These are phyloP conservation scores for Mediolabrus comicus DNA, from an alignment of 108 stramenopile species.

Conservation along the genomic window DNA sequence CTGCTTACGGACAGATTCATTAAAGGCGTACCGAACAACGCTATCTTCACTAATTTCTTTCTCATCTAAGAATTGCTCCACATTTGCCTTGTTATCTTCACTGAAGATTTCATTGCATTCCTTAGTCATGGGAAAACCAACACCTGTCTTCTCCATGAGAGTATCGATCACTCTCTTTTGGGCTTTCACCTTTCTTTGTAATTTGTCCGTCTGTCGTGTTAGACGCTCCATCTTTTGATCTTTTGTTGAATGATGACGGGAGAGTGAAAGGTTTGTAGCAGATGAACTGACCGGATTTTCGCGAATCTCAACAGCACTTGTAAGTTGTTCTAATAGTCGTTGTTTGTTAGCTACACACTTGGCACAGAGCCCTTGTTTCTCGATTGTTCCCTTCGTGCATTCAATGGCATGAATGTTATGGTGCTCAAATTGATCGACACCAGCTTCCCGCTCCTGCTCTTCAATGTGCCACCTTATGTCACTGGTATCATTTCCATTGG, in stretches of 20 bases:
- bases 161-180: background rate
- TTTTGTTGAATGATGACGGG: background rate
- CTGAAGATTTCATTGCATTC: background rate
- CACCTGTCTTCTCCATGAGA: background rate
- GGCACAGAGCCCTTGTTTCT: background rate
- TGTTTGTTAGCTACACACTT: background rate
- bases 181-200: background rate
- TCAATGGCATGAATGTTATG: background rate
- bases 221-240: background rate
- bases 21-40: background rate
- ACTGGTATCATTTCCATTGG: background rate
- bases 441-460: background rate
- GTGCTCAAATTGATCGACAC: background rate
- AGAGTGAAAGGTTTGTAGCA: background rate
- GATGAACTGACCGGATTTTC: background rate
- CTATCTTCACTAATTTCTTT: background rate
- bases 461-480: background rate
- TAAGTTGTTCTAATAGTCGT: background rate
- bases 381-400: background rate
- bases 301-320: background rate
- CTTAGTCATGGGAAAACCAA: background rate
- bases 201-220: background rate
- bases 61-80: background rate
- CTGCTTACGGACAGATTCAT: background rate
- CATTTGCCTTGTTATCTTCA: background rate